Conservation (phyloP, 179 eudicot genomes). For the Corrigiola litoralis region DNA sequence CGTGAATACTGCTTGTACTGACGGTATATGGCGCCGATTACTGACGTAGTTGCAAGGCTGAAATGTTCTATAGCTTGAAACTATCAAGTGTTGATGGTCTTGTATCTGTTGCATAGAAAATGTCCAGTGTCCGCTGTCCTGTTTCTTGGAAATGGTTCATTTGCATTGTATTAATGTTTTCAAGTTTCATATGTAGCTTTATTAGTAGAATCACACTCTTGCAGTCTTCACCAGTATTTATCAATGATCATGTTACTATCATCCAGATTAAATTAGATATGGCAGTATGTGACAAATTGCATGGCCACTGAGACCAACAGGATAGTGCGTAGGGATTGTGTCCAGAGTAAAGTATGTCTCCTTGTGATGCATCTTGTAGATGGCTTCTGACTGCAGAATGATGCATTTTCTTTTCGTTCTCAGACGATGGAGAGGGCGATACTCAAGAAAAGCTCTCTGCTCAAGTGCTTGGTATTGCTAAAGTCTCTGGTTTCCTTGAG, state of each 20-base stretch:
- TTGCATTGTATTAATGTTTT: conserved; percentile 1
- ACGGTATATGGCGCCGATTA: too few relatives aligned
- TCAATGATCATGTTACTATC: neutral
- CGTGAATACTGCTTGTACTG: too few relatives aligned
- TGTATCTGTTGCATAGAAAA: neutral
- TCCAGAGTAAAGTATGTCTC: neutral
- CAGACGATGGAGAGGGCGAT: conserved; percentile 36
- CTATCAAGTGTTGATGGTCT: neutral
- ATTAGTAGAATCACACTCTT: neutral
- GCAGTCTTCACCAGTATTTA: too few relatives aligned
- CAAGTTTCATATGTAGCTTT: neutral
- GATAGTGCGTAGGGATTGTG: neutral
- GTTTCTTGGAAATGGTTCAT: neutral
- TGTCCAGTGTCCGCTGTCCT: neutral
- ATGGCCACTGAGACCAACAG: neutral
- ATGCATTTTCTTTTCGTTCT: conserved; percentile 14
- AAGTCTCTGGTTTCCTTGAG: conserved; percentile 72
- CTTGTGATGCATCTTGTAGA: neutral
- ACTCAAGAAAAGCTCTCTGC: conserved; percentile 44
- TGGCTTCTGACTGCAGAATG: neutral
- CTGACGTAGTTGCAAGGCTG: neutral
- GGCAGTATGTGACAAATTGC: neutral
- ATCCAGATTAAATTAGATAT: neutral
- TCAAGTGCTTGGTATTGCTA: conserved; percentile 86
- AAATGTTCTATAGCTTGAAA: neutral